Evolutionary conservation across 1,284 basidiomycete genomes (phyloP).

Genomic region (Pterula multifida): DNA sequence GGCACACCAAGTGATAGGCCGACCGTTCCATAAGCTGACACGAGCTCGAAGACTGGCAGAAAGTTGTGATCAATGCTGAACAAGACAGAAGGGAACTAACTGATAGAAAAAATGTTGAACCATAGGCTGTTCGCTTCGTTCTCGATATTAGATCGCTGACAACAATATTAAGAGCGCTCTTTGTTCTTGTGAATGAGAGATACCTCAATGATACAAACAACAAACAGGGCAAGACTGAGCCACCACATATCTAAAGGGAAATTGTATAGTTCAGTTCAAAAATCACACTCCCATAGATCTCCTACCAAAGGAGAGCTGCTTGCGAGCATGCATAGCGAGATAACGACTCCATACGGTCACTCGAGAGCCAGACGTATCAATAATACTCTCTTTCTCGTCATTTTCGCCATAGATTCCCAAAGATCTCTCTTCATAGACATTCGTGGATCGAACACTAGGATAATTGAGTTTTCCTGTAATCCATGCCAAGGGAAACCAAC

Average conservation of each 20-base stretch:
- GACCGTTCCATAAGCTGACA: constrained; percentile 87
- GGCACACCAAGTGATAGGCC: constrained; percentile 66
- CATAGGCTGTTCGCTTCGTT: constrained; percentile 40
- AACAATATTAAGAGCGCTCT: constrained; percentile 6
- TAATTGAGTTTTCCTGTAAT: constrained; percentile 3
- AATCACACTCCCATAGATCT: neutral
- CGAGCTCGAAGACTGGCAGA: constrained; percentile 67
- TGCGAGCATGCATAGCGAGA: constrained; percentile 68
- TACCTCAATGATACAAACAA: constrained; percentile 84
- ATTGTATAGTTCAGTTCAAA: neutral
- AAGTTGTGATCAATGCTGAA: constrained; percentile 4
- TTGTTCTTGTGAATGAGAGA: neutral
- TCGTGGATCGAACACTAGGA: constrained; percentile 83
- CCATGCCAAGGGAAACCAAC: constrained; percentile 18
- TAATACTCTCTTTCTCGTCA: constrained; percentile 34
- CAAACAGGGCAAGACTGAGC: constrained; percentile 65
- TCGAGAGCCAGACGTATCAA: constrained; percentile 32
- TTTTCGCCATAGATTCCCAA: constrained; percentile 62
- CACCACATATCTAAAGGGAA: constrained; percentile 76
- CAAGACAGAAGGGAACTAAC: constrained; percentile 26
- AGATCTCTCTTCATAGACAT: constrained; percentile 91
- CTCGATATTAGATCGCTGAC: constrained; percentile 46
- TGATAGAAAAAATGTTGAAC: constrained; percentile 72
- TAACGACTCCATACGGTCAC: constrained; percentile 67
- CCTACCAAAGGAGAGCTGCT: constrained; percentile 80